phyloP scores from a whole-genome alignment of 805 yeast species.

The Kurtzmaniella fragi region DNA sequence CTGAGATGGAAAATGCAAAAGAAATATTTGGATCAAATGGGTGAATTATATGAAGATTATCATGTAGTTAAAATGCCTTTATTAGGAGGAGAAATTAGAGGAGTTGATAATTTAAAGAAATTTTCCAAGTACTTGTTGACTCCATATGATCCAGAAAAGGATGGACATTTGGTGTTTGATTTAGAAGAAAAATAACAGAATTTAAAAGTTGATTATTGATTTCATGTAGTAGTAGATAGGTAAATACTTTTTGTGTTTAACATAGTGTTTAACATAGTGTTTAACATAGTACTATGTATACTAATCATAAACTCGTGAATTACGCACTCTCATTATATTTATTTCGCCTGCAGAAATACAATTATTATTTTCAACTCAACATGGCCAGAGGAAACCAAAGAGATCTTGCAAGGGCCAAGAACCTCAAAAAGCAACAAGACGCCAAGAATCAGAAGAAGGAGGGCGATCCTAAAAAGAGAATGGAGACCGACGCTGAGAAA shows the following conservation, averaged over 20 bases:
- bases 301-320: too few species aligned
- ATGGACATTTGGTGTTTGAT: slow-evolving; percentile 48
- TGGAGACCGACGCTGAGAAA: slow-evolving; percentile 86
- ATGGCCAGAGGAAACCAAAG: slow-evolving; percentile 98
- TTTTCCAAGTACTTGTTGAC: slow-evolving; percentile 77
- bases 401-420: slow-evolving; percentile 87
- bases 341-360: too few species aligned
- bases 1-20: slow-evolving; percentile 94
- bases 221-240: too few species aligned
- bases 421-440: slow-evolving; percentile 68
- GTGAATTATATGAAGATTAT: slow-evolving; percentile 93
- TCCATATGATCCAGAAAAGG: slow-evolving; percentile 69
- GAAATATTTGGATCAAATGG: slow-evolving; percentile 92
- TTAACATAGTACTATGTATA: too few species aligned
- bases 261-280: too few species aligned
- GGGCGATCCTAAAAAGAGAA: slow-evolving; percentile 83
- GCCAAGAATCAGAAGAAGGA: slow-evolving; percentile 55
- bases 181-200: slow-evolving; percentile 44
- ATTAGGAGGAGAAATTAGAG: slow-evolving; percentile 92
- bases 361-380: slow-evolving; percentile 2
- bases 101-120: slow-evolving; percentile 75
- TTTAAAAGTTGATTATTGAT: too few species aligned
- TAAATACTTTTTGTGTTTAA: too few species aligned
- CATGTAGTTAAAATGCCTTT: slow-evolving; percentile 94
- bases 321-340: too few species aligned